Percentiles rank a stretch among this genome's conserved stretches.
phyloP scores from a whole-genome alignment of 768 basidiomycete genomes.

The Rhodotorula babjevae region DNA sequence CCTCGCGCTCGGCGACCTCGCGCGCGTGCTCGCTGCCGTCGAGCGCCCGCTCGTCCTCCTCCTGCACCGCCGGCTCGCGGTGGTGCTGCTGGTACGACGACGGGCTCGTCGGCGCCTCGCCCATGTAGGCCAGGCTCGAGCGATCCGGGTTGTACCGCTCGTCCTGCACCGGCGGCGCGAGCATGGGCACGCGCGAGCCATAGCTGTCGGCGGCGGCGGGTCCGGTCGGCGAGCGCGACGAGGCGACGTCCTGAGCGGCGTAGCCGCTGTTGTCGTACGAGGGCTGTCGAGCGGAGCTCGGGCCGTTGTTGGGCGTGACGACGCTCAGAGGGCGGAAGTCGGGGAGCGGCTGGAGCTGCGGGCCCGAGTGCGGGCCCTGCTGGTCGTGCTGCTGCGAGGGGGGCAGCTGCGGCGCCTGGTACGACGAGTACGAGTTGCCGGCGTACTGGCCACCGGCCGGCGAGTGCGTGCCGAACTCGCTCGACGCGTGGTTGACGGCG shows the following conservation, averaged over 20 bases:
- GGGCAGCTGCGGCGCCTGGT: not conserved
- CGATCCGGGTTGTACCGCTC: constrained; percentile 15
- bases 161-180: constrained; percentile 11
- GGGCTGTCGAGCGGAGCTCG: too few relatives aligned
- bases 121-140: constrained; percentile 36
- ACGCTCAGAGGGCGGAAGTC: constrained; percentile 28
- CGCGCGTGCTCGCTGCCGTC: constrained; percentile 13
- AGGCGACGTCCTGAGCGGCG: not conserved
- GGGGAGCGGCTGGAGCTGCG: constrained; percentile 29
- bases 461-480: not conserved
- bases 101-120: constrained; percentile 22
- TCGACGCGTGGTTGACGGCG: not conserved
- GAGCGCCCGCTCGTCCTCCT: constrained; percentile 11
- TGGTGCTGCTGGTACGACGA: not conserved
- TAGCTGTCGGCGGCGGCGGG: constrained; percentile 9
- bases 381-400: not conserved
- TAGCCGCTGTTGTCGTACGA: not conserved
- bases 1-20: not conserved
- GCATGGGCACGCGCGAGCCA: constrained; percentile 3
- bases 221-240: not conserved
- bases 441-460: not conserved
- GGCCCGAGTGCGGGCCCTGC: constrained; percentile 14
- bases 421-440: not conserved
- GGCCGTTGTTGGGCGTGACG: not conserved
- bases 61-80: not conserved